A percentile compares a stretch with the other conserved stretches of the same genome.
Evolutionary conservation across 1,139 yeast genomes (phyloP).

Genomic region (Spencermartinsiella ligniputridi): DNA sequence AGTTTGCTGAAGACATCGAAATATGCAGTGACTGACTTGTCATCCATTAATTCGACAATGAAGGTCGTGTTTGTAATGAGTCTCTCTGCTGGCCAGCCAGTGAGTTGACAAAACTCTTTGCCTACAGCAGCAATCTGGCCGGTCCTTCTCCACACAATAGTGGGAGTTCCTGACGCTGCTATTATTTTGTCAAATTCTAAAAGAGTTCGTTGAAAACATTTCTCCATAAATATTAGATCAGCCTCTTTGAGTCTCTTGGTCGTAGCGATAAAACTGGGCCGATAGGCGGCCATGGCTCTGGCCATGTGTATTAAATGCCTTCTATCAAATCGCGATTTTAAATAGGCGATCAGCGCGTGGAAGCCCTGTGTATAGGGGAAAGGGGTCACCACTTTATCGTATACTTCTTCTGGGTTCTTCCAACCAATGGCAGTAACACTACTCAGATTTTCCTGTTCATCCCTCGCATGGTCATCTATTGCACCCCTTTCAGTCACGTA

Average conservation of each 20-base stretch:
- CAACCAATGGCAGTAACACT: constrained; percentile 8
- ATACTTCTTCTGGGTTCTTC: constrained; percentile 29
- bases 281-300: constrained; percentile 78
- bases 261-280: constrained; percentile 91
- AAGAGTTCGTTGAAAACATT: constrained; percentile 85
- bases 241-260: constrained; percentile 84
- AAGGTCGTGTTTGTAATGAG: constrained; percentile 53
- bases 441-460: background rate
- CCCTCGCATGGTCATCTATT: background rate
- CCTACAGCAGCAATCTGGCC: constrained; percentile 94
- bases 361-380: constrained; percentile 88
- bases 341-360: constrained; percentile 72
- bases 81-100: constrained; percentile 81
- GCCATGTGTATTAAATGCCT: constrained; percentile 78
- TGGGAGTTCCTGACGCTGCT: constrained; percentile 83
- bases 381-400: constrained; percentile 43
- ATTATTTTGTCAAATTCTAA: constrained; percentile 82
- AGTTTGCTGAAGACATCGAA: constrained; percentile 79
- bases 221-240: constrained; percentile 90
- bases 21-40: constrained; percentile 77
- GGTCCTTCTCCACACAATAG: constrained; percentile 90
- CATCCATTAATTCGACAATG: constrained; percentile 86
- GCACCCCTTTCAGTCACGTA: background rate
- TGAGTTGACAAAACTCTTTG: constrained; percentile 79
- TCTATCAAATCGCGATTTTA: constrained; percentile 66